A percentile compares a stretch with the other conserved stretches of the same genome.
These are phyloP conservation scores for Macroventuria anomochaeta DNA, from an alignment of 2,329 filamentous ascomycete genomes.

Conservation along the genomic window DNA sequence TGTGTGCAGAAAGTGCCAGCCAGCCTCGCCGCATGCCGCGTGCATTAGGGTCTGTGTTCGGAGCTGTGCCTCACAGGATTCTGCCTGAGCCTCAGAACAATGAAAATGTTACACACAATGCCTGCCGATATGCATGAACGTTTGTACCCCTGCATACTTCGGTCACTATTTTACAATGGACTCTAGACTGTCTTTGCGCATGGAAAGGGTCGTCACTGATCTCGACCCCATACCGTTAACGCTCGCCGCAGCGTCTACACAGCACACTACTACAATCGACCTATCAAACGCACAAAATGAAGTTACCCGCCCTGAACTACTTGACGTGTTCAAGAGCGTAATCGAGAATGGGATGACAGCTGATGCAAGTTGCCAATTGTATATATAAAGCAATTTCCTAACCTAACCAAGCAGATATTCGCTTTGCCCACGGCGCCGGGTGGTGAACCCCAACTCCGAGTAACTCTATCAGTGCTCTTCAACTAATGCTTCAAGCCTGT, in stretches of 20 bases:
- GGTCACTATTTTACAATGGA: neutral
- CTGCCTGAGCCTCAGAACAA: slow-evolving; percentile 23
- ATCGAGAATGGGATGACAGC: neutral
- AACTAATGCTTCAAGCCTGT: neutral
- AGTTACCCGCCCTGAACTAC: neutral
- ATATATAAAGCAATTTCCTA: neutral
- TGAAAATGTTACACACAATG: slow-evolving; percentile 26
- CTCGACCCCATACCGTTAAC: neutral
- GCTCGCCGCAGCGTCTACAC: too few relatives aligned
- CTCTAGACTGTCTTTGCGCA: neutral
- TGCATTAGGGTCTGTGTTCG: neutral
- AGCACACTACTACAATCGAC: neutral
- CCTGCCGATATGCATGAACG: neutral
- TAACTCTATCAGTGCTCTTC: neutral
- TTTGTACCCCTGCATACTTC: neutral
- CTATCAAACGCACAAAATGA: slow-evolving; percentile 2
- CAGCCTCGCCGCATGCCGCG: neutral
- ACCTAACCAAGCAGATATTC: neutral
- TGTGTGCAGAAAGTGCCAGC: neutral
- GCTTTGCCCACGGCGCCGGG: neutral
- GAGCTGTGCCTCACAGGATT: slow-evolving; percentile 4
- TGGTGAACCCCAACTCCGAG: neutral
- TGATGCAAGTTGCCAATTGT: neutral
- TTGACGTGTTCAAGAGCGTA: neutral
- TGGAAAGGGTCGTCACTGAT: neutral